phyloP scores from a whole-genome alignment of 805 yeast species.

The Suhomyces sp. region DNA sequence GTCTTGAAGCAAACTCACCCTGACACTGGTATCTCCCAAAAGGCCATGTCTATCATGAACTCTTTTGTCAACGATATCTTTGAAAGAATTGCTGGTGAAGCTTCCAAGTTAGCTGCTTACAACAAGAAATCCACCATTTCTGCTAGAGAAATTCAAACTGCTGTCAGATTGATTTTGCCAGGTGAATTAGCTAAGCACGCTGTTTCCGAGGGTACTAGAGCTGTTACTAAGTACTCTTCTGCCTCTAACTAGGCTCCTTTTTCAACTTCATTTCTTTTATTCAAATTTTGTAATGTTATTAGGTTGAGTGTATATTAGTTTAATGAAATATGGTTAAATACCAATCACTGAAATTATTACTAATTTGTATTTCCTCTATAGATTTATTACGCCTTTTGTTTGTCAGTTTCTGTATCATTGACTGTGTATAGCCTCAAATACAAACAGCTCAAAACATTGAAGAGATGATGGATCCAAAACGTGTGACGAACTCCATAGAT shows the following conservation, averaged over 20 bases:
- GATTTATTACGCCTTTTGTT: neutral
- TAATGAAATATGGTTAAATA: conserved; percentile 5
- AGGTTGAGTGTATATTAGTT: conserved; percentile 17
- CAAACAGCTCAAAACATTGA: conserved; percentile 63
- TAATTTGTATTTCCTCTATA: neutral
- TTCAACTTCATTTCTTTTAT: conserved; percentile 7
- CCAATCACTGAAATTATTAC: neutral
- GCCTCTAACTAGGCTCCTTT: conserved; percentile 32
- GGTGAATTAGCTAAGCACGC: conserved; percentile 99
- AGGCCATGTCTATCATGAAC: conserved; percentile 98
- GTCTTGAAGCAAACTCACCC: conserved; percentile 99
- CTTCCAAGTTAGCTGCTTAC: conserved; percentile 97
- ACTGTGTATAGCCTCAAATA: conserved; percentile 18
- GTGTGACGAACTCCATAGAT: conserved; percentile 77
- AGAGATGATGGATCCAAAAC: conserved; percentile 79
- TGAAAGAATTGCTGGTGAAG: conserved; percentile 97
- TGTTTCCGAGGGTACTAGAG: conserved; percentile 97
- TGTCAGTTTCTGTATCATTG: neutral
- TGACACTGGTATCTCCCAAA: conserved; percentile 98
- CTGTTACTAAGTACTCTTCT: conserved; percentile 94
- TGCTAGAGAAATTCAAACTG: conserved; percentile 98
- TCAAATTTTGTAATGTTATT: conserved; percentile 11
- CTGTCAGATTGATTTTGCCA: conserved; percentile 95
- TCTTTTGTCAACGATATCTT: conserved; percentile 97
- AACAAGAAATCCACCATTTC: conserved; percentile 97